phyloP scores from a whole-genome alignment of 2,329 filamentous ascomycete genomes.

The Fusarium guadeloupense region DNA sequence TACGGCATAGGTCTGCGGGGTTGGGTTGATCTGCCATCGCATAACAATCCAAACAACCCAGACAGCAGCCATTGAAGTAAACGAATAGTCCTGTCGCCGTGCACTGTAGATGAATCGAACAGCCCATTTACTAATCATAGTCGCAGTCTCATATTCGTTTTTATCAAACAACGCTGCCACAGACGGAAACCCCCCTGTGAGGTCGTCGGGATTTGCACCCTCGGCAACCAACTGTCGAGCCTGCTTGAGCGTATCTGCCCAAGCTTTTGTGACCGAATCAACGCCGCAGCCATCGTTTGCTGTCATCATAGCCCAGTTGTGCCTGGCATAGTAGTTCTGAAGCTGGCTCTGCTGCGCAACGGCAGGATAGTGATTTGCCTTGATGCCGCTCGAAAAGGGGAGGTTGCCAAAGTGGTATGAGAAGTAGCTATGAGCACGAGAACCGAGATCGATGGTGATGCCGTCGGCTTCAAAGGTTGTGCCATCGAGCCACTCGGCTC shows the following conservation, averaged over 20 bases:
- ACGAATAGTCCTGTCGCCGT: neutral
- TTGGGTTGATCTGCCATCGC: constrained; percentile 20
- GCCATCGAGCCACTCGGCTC: constrained; percentile 8
- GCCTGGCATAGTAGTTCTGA: constrained; percentile 16
- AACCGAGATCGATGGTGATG: neutral
- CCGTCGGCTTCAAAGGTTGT: neutral
- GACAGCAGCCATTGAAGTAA: constrained; percentile 20
- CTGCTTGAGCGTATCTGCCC: constrained; percentile 20
- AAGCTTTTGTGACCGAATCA: constrained; percentile 16
- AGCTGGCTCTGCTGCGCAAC: constrained; percentile 11
- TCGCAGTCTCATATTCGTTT: constrained; percentile 11
- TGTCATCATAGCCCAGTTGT: constrained; percentile 28
- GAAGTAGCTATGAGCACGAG: neutral
- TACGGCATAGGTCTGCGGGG: constrained; percentile 18
- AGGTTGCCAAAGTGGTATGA: constrained; percentile 25
- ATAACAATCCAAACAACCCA: constrained; percentile 12
- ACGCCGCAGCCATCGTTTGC: constrained; percentile 14
- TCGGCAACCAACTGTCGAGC: constrained; percentile 10
- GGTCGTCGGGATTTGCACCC: constrained; percentile 5
- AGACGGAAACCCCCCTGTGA: constrained; percentile 11
- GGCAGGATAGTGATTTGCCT: constrained; percentile 24
- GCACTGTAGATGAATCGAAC: constrained; percentile 28
- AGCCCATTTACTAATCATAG: constrained; percentile 29
- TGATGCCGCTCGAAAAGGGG: constrained; percentile 25
- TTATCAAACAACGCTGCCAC: constrained; percentile 22